Conservation (phyloP, 2,329 filamentous ascomycete species). For the Talaromyces islandicus region DNA sequence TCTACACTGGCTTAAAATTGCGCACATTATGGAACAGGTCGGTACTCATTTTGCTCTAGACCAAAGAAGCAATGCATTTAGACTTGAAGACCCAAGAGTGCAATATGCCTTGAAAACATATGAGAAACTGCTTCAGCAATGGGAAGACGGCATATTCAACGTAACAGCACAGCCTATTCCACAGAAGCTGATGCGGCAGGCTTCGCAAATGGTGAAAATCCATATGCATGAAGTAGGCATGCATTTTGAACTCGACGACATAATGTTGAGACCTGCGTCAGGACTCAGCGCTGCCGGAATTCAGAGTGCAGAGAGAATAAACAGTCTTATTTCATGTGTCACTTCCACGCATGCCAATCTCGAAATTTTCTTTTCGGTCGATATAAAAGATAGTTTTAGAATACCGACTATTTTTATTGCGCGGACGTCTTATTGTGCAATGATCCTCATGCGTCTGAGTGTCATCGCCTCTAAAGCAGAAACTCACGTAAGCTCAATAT, state of each 20-base stretch:
- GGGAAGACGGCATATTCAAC: neutral
- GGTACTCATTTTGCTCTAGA: neutral
- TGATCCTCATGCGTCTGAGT: neutral
- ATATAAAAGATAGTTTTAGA: neutral
- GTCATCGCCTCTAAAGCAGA: neutral
- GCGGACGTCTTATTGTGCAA: neutral
- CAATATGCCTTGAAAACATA: slow-evolving; percentile 1
- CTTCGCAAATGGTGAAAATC: neutral
- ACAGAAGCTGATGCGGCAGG: neutral
- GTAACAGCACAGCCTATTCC: neutral
- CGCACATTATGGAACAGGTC: neutral
- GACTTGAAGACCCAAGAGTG: neutral
- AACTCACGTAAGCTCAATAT: neutral
- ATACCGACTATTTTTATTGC: neutral
- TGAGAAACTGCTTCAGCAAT: neutral
- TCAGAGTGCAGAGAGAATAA: neutral
- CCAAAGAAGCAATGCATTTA: neutral
- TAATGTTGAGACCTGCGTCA: neutral
- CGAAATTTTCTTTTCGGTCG: neutral
- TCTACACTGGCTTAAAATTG: neutral
- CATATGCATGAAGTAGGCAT: neutral
- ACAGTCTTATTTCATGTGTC: neutral
- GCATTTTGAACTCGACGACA: neutral
- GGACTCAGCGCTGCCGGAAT: neutral
- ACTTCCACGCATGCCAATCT: neutral